Evolutionary conservation across 2,329 filamentous ascomycete genomes (phyloP).

Genomic region (Lecanicillium sp.): DNA sequence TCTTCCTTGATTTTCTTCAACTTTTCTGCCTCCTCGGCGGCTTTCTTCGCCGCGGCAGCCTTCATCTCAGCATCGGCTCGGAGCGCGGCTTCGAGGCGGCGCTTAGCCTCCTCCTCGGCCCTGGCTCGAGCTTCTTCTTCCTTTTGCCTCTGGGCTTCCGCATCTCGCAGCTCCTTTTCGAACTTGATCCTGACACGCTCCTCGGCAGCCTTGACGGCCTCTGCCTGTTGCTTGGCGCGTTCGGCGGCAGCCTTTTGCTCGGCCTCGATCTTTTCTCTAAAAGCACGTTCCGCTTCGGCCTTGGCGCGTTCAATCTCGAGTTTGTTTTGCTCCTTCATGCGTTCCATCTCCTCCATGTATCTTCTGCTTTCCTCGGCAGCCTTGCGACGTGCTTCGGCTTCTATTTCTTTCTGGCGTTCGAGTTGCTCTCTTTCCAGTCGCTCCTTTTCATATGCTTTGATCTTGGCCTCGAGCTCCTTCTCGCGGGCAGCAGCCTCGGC

Average conservation of each 20-base stretch:
- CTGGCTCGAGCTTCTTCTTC: constrained; percentile 34
- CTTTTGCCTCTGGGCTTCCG: constrained; percentile 36
- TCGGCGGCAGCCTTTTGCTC: constrained; percentile 42
- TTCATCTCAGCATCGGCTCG: constrained; percentile 37
- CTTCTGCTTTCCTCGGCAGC: constrained; percentile 39
- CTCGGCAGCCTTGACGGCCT: constrained; percentile 31
- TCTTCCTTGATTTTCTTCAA: constrained; percentile 33
- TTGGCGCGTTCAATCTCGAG: constrained; percentile 43
- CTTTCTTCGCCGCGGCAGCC: constrained; percentile 33
- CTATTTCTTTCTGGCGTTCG: constrained; percentile 30
- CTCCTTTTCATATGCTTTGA: constrained; percentile 23
- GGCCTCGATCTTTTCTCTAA: constrained; percentile 39
- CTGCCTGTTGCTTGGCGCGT: constrained; percentile 30
- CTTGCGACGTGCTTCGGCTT: constrained; percentile 28
- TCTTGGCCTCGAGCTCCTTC: constrained; percentile 38
- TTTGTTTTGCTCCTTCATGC: constrained; percentile 39
- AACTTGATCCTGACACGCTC: constrained; percentile 32
- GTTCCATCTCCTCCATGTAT: constrained; percentile 35
- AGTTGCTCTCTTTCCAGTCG: constrained; percentile 34
- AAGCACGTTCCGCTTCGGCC: constrained; percentile 39
- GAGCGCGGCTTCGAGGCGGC: constrained; percentile 36
- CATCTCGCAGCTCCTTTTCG: constrained; percentile 36
- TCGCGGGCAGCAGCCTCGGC: constrained; percentile 15
- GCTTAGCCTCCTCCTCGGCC: constrained; percentile 43
- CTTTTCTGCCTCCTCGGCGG: constrained; percentile 38